These are phyloP conservation scores for Leishmania aethiopica DNA, from an alignment of 208 protist species.

Conservation along the genomic window DNA sequence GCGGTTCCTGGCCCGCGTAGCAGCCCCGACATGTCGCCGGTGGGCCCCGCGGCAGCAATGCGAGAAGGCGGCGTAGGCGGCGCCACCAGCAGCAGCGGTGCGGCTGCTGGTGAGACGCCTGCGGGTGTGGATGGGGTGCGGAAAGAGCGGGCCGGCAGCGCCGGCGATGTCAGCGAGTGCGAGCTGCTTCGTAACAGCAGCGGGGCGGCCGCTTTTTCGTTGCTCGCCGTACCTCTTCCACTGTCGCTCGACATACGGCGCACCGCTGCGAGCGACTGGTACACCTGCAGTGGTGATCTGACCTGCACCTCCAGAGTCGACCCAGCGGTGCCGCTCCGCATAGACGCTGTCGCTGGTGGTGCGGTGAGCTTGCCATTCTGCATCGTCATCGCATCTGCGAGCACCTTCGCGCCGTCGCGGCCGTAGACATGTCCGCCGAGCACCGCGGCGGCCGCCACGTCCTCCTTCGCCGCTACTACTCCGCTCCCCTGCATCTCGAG, in stretches of 20 bases:
- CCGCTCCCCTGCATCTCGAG: not conserved
- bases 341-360: not conserved
- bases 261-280: not conserved
- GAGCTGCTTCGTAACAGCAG: not conserved
- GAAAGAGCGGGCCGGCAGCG: not conserved
- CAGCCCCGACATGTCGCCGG: not conserved
- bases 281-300: not conserved
- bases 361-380: not conserved
- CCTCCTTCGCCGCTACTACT: not conserved
- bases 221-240: not conserved
- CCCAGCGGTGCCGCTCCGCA: not conserved
- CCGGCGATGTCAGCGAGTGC: not conserved
- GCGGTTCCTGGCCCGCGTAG: conserved; percentile 6
- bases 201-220: not conserved
- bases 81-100: not conserved
- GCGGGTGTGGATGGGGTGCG: not conserved
- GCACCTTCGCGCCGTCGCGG: not conserved
- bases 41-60: too few species aligned
- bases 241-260: not conserved
- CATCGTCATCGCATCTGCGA: not conserved
- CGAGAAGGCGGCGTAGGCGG: not conserved
- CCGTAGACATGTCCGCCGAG: not conserved
- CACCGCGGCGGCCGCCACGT: not conserved
- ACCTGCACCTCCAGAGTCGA: not conserved
- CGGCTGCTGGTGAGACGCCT: not conserved